Conservation (phyloP, 2,329 filamentous ascomycete species). For the Byssochlamys sp. region DNA sequence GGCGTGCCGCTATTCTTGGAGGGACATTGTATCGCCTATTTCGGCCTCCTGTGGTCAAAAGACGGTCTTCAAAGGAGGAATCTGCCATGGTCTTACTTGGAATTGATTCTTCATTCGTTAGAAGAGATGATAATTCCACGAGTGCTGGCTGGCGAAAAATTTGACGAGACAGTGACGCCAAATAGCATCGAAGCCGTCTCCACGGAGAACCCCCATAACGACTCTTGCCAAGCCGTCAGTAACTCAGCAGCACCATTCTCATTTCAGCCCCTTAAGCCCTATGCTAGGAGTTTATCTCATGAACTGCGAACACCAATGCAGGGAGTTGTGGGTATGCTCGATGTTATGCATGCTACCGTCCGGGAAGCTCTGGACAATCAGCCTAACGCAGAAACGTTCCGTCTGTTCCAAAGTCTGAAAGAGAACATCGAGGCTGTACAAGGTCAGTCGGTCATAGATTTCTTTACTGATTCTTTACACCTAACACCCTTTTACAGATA, state of each 20-base stretch:
- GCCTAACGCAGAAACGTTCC: constrained; percentile 40
- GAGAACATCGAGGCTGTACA: constrained; percentile 63
- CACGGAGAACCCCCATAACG: constrained; percentile 12
- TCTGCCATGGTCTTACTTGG: constrained; percentile 57
- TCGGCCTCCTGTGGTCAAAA: constrained; percentile 62
- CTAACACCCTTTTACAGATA: constrained; percentile 40
- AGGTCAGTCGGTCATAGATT: constrained; percentile 33
- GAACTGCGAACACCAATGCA: constrained; percentile 67
- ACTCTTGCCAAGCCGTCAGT: constrained; percentile 39
- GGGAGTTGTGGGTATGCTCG: constrained; percentile 65
- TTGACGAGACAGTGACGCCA: constrained; percentile 26
- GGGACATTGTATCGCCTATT: constrained; percentile 58
- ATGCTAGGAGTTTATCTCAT: constrained; percentile 62
- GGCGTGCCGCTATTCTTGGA: constrained; percentile 56
- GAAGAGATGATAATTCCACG: constrained; percentile 57
- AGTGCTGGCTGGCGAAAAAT: constrained; percentile 46
- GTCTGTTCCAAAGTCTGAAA: constrained; percentile 54
- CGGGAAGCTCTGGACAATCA: constrained; percentile 54
- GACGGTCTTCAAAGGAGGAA: constrained; percentile 48
- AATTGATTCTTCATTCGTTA: constrained; percentile 58
- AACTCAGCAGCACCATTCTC: constrained; percentile 47
- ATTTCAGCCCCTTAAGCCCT: constrained; percentile 59
- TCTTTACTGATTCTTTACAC: not conserved
- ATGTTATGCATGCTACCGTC: constrained; percentile 66
- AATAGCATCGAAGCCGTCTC: constrained; percentile 13